These are phyloP conservation scores for Solanum lycopersicoides DNA, from an alignment of 257 asterid genomes.

Conservation along the genomic window DNA sequence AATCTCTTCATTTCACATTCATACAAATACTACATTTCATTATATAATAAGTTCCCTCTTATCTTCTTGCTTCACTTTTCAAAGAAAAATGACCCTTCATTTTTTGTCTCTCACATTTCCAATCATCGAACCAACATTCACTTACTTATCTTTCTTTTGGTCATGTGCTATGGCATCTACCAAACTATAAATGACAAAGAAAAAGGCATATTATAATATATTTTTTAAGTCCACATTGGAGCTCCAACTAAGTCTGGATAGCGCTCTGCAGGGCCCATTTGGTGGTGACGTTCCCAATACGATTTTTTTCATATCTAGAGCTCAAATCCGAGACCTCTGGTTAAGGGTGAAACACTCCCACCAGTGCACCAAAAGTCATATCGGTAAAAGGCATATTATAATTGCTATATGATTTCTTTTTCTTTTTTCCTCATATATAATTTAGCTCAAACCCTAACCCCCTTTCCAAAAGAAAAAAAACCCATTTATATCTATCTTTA, in stretches of 20 bases:
- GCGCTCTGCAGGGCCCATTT: too few species aligned
- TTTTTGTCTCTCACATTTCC: not conserved
- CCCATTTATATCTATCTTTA: not conserved
- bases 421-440: not conserved
- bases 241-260: too few species aligned
- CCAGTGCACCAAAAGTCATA: too few species aligned
- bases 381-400: not conserved
- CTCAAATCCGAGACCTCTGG: too few species aligned
- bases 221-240: too few species aligned
- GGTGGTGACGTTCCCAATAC: accelerated
- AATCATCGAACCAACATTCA: not conserved
- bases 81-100: not conserved
- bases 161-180: not conserved
- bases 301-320: too few species aligned
- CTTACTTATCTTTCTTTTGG: not conserved
- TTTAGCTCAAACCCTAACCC: not conserved
- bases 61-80: not conserved
- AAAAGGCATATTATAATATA: not conserved
- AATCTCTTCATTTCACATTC: too few species aligned
- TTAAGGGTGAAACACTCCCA: too few species aligned
- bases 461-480: not conserved
- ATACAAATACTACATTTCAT: not conserved
- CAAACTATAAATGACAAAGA: not conserved
- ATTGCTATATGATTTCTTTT: not conserved
- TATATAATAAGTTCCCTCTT: not conserved